Conservation (phyloP, 257 asterid genomes). For the Mitragyna speciosa region DNA sequence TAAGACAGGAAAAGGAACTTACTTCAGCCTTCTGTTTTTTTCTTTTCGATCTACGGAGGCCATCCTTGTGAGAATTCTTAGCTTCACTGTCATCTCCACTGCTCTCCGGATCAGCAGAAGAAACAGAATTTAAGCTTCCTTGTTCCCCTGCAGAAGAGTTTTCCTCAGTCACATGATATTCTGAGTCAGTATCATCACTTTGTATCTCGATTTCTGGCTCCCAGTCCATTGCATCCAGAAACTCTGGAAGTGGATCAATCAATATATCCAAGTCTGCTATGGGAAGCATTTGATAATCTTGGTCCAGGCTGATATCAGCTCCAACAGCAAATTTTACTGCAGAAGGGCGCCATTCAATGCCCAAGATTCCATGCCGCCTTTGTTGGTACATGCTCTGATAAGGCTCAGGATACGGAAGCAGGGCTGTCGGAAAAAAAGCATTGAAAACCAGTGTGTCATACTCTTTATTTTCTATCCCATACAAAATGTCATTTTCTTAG, state of each 20-base stretch:
- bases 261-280: slow-evolving; percentile 74
- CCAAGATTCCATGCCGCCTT: slow-evolving; percentile 83
- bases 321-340: slow-evolving; percentile 84
- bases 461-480: slow-evolving; percentile 19
- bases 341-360: slow-evolving; percentile 92
- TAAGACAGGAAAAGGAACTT: too few relatives aligned
- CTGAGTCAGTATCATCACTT: slow-evolving; percentile 92
- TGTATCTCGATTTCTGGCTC: slow-evolving; percentile 88
- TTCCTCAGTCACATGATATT: slow-evolving; percentile 71
- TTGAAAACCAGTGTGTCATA: too few relatives aligned
- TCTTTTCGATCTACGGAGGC: slow-evolving; percentile 68
- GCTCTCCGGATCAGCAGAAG: slow-evolving; percentile 59
- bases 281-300: slow-evolving; percentile 74
- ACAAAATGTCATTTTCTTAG: too few relatives aligned
- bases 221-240: slow-evolving; percentile 77
- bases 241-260: slow-evolving; percentile 83
- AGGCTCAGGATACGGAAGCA: slow-evolving; percentile 98
- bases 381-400: slow-evolving; percentile 88
- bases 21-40: slow-evolving; percentile 68
- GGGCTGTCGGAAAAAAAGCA: slow-evolving; percentile 49
- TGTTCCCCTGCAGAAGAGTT: slow-evolving; percentile 57
- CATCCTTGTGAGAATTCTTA: slow-evolving; percentile 49
- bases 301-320: slow-evolving; percentile 76
- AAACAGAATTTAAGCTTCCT: slow-evolving; percentile 46
- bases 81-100: slow-evolving; percentile 50